Evolutionary conservation across 805 yeast genomes (phyloP), one percentile per base, ranked within the genome.

Genomic region (Starmerella sp.): DNA sequence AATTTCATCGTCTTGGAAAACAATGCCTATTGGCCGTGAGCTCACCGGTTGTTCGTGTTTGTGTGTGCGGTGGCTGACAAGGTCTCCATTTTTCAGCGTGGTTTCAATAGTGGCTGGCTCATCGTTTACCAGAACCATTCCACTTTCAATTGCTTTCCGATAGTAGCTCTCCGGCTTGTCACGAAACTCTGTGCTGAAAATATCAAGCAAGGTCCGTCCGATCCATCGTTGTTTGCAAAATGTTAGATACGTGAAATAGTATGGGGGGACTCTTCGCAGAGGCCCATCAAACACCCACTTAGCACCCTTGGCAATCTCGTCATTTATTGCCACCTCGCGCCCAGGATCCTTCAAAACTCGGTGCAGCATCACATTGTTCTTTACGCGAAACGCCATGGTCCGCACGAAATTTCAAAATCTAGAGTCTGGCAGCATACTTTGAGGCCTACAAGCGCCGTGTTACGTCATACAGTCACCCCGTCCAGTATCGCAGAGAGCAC

Each of bases 151-250:
- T 66, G 74, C 82, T 81, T 59, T 48, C 32, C 69, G 67, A 69
- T 91, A 91, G 66, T 85, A 84, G 9, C 74, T 77, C 41, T 78
- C 78, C 11, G 82, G 81, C 55, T 84, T 74, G 63, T 90, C 93
- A 56, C 98, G 73, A 65, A 95, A 93, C 68, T 93, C 99, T 37
- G 76, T 76, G 5, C 81, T 71, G 65, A 95, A 93, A 2, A 93
- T 80, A 54, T 93, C 97, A 5, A 88, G 60, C 36, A 93, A 68
- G 22, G 80, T 80, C n/a, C 87, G 73, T 62, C 84, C 90, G 62
- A 91, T 76, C 99, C 99, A 93, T 64, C 99, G 75, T 65, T 77
- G 71, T 68, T 93, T 93, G 69, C 97, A 90, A 65, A 83, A 86
- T 0, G 99, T 93, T 69, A 87, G 74, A 66, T 93, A 91, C 0